A percentile compares a stretch with the other conserved stretches of the same genome.
These are phyloP conservation scores for Albatrellus sp. DNA, from an alignment of 1,284 basidiomycete species.

Conservation along the genomic window DNA sequence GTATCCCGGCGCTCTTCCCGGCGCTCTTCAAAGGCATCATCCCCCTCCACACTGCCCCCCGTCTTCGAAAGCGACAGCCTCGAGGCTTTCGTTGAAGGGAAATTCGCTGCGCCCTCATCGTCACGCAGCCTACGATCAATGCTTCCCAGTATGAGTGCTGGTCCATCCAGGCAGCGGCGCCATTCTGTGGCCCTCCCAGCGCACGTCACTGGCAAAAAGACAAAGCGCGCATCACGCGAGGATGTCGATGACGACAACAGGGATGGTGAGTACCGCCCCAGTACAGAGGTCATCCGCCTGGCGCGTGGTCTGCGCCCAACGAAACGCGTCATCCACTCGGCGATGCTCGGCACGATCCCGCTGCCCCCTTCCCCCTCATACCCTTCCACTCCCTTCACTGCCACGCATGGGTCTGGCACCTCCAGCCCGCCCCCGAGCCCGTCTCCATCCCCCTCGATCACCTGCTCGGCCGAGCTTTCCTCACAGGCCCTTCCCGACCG, in stretches of 20 bases:
- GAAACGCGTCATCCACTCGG: not conserved
- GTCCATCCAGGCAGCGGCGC: not conserved
- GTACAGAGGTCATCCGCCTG: not conserved
- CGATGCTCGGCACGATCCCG: not conserved
- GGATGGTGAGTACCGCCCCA: constrained; percentile 1
- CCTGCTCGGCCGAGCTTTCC: not conserved
- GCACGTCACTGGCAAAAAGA: constrained; percentile 2
- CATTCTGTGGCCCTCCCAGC: not conserved
- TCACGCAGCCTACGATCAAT: not conserved
- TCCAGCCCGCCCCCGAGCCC: not conserved
- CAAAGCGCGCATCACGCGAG: not conserved
- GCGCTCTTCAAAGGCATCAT: no score
- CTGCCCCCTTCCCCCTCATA: not conserved
- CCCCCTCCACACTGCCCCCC: not conserved
- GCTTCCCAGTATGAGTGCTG: not conserved
- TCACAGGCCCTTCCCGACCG: not conserved
- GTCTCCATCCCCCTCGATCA: not conserved
- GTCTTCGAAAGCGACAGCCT: not conserved
- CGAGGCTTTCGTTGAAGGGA: not conserved
- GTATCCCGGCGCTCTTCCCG: no score
- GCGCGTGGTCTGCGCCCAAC: not conserved
- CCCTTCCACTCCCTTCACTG: not conserved
- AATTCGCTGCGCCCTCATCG: not conserved
- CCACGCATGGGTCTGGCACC: not conserved
- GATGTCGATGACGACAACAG: not conserved